These are phyloP conservation scores for Aureobasidium leucospermi DNA, from an alignment of 2,329 filamentous ascomycete species.

Conservation along the genomic window DNA sequence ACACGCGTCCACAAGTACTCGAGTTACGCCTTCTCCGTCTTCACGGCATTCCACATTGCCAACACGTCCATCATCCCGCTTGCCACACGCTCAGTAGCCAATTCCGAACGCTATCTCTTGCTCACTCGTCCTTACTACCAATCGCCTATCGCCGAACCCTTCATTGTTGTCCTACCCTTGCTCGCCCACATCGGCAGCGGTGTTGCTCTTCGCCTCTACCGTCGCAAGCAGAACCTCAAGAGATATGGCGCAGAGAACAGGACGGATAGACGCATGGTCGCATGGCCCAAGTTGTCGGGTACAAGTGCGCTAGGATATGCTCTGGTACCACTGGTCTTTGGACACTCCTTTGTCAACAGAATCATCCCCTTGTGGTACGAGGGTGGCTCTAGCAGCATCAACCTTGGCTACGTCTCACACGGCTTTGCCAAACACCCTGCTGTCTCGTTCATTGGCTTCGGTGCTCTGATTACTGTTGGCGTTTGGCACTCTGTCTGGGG, in stretches of 20 bases:
- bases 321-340: conserved; percentile 56
- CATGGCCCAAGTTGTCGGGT: conserved; percentile 66
- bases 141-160: conserved; percentile 68
- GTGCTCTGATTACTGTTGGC: conserved; percentile 57
- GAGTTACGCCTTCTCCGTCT: conserved; percentile 73
- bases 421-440: conserved; percentile 67
- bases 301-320: conserved; percentile 67
- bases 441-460: conserved; percentile 62
- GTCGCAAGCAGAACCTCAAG: conserved; percentile 61
- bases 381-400: conserved; percentile 79
- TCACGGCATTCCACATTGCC: conserved; percentile 67
- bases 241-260: conserved; percentile 66
- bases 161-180: conserved; percentile 70
- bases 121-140: conserved; percentile 91
- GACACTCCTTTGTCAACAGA: conserved; percentile 71
- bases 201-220: conserved; percentile 66
- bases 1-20: conserved; percentile 79
- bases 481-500: conserved; percentile 80
- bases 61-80: conserved; percentile 80
- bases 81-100: conserved; percentile 61
- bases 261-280: conserved; percentile 40
- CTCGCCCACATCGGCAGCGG: conserved; percentile 70
- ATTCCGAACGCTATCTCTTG: conserved; percentile 78
- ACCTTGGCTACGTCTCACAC: conserved; percentile 75
- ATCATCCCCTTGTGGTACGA: conserved; percentile 67